A percentile compares a stretch with the other conserved stretches of the same genome.
phyloP scores from a whole-genome alignment of 495 filamentous ascomycete genomes.

The Immersiella caudata region DNA sequence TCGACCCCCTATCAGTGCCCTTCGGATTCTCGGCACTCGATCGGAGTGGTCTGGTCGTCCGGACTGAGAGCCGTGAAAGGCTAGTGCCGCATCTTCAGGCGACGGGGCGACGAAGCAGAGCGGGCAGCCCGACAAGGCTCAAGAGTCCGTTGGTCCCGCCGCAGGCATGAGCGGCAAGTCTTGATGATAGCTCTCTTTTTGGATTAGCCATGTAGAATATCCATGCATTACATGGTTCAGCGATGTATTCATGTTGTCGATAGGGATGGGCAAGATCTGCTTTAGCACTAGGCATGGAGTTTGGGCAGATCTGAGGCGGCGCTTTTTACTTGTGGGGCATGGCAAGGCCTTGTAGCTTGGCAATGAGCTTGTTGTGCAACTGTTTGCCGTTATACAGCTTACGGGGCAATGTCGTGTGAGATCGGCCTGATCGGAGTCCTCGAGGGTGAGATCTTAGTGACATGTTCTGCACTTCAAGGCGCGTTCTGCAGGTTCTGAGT shows the following conservation, averaged over 20 bases:
- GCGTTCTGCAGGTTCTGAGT: too few relatives aligned
- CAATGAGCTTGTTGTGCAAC: too few relatives aligned
- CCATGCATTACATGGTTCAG: not conserved
- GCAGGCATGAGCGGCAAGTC: slow-evolving; percentile 41
- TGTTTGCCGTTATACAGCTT: too few relatives aligned
- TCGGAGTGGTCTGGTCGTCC: slow-evolving; percentile 70
- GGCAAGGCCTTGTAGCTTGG: too few relatives aligned
- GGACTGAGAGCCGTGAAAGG: slow-evolving; percentile 82
- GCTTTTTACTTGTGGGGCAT: not conserved
- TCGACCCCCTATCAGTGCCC: slow-evolving; percentile 42
- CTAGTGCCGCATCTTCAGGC: slow-evolving; percentile 49
- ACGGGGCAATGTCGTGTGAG: too few relatives aligned
- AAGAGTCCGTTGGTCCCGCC: slow-evolving; percentile 65
- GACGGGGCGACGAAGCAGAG: slow-evolving; percentile 60
- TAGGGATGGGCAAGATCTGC: not conserved
- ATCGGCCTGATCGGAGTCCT: too few relatives aligned
- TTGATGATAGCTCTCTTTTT: not conserved
- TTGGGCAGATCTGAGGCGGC: not conserved
- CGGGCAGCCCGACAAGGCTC: slow-evolving; percentile 64
- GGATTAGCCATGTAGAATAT: not conserved
- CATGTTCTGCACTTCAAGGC: too few relatives aligned
- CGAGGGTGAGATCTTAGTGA: too few relatives aligned
- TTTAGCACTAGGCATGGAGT: not conserved
- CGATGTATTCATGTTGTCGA: not conserved
- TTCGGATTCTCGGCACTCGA: slow-evolving; percentile 61